Conservation (phyloP, 2,329 filamentous ascomycete genomes). For the Ramichloridium luteum region DNA sequence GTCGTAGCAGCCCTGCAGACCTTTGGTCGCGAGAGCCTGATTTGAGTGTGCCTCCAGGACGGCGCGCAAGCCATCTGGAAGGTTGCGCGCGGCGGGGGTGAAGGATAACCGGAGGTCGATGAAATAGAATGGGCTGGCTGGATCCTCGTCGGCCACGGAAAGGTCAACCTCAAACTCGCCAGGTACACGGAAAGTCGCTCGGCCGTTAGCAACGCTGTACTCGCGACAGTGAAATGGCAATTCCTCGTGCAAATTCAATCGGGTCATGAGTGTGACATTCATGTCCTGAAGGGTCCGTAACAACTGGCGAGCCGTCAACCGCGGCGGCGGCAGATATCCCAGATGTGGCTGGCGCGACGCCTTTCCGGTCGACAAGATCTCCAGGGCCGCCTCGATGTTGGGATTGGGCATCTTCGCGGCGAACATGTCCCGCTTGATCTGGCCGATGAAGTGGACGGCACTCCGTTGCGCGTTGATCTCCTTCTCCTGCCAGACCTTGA, state of each 20-base stretch:
- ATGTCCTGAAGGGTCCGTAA: constrained; percentile 65
- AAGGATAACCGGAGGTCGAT: constrained; percentile 84
- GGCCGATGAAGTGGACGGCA: constrained; percentile 20
- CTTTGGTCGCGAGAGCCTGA: constrained; percentile 53
- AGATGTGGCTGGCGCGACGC: constrained; percentile 71
- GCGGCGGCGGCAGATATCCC: constrained; percentile 62
- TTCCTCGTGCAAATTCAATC: constrained; percentile 74
- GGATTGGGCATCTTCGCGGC: constrained; percentile 72
- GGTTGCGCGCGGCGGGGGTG: constrained; percentile 50
- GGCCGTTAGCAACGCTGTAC: constrained; percentile 71
- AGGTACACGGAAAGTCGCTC: constrained; percentile 73
- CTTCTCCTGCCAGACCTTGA: constrained; percentile 56
- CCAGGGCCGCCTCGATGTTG: constrained; percentile 78
- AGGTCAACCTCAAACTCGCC: constrained; percentile 89
- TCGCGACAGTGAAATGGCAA: constrained; percentile 66
- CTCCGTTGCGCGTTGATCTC: constrained; percentile 28
- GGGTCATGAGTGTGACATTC: constrained; percentile 69
- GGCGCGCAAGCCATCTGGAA: constrained; percentile 48
- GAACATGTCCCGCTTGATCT: constrained; percentile 61
- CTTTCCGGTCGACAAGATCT: constrained; percentile 68
- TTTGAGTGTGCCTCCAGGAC: constrained; percentile 64
- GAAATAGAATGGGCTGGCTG: constrained; percentile 78
- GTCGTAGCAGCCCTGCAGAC: constrained; percentile 68
- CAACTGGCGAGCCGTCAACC: constrained; percentile 58
- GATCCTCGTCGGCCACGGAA: constrained; percentile 76